phyloP scores from a whole-genome alignment of 2,329 filamentous ascomycete species.

The Trichoderma sp. region DNA sequence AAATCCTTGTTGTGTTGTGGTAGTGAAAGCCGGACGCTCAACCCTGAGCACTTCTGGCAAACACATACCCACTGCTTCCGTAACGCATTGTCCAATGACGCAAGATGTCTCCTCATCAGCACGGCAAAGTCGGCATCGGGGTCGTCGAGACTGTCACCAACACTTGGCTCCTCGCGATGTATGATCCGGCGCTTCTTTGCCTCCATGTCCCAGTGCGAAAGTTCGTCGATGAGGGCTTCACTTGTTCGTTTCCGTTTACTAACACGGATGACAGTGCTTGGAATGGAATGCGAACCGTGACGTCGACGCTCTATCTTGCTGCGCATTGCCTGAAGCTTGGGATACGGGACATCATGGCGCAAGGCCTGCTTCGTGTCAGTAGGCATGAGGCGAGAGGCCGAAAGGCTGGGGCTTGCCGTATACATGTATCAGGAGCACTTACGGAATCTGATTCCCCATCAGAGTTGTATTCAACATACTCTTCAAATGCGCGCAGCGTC shows the following conservation, averaged over 20 bases:
- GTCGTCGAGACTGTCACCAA: not conserved
- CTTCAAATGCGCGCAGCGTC: conserved; percentile 4
- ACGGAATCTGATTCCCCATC: not conserved
- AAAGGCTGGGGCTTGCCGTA: not conserved
- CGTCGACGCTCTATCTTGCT: not conserved
- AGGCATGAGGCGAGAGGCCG: not conserved
- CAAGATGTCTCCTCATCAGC: conserved; percentile 11
- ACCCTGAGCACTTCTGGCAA: conserved; percentile 16
- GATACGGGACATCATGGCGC: not conserved
- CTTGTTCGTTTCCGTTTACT: conserved; percentile 13
- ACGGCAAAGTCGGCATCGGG: conserved; percentile 7
- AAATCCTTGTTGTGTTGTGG: not conserved
- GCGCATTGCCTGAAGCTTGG: conserved; percentile 12
- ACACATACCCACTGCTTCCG: conserved; percentile 14
- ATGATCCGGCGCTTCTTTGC: conserved; percentile 1
- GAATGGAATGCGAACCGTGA: not conserved
- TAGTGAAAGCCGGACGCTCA: conserved; percentile 7
- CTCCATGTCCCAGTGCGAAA: not conserved
- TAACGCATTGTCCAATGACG: conserved; percentile 1
- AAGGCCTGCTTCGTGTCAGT: conserved; percentile 3
- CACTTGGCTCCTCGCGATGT: conserved; percentile 1
- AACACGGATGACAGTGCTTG: not conserved
- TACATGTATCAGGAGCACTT: not conserved
- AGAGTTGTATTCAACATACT: conserved; percentile 1
- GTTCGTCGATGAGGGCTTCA: not conserved